These are phyloP conservation scores for Chaetomium sp. DNA, from an alignment of 2,329 filamentous ascomycete species.

Conservation along the genomic window DNA sequence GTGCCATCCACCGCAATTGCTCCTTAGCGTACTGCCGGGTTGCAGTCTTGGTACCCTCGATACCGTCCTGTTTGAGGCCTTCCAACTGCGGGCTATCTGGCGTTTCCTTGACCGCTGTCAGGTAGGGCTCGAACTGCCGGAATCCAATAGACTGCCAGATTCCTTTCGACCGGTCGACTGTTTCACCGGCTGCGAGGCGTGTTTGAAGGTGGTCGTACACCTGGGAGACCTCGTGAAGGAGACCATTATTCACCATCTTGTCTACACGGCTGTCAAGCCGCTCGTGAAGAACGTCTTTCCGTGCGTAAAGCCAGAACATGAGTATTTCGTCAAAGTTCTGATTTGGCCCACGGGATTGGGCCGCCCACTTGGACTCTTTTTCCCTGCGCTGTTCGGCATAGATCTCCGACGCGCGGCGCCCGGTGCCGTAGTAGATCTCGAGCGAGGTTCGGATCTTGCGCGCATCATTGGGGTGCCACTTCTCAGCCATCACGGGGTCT, in stretches of 20 bases:
- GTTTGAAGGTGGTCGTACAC: conserved; percentile 37
- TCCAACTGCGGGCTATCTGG: conserved; percentile 38
- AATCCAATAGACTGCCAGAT: conserved; percentile 98
- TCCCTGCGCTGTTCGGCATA: conserved; percentile 66
- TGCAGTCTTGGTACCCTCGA: conserved; percentile 73
- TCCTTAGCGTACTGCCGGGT: conserved; percentile 83
- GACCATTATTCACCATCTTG: conserved; percentile 63
- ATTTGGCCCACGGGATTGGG: conserved; percentile 12
- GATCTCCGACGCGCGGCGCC: conserved; percentile 73
- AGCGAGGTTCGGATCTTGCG: conserved; percentile 86
- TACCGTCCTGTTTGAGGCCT: conserved; percentile 48
- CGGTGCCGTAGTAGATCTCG: conserved; percentile 81
- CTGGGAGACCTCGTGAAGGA: conserved; percentile 43
- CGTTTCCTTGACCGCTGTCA: conserved; percentile 38
- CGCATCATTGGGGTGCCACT: conserved; percentile 90
- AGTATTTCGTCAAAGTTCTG: conserved; percentile 49
- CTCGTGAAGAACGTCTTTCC: conserved; percentile 58
- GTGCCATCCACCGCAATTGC: conserved; percentile 80
- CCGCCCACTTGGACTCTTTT: conserved; percentile 22
- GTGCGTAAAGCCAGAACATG: conserved; percentile 82
- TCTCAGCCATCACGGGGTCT: conserved; percentile 80
- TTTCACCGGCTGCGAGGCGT: conserved; percentile 37
- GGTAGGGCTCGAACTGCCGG: conserved; percentile 77
- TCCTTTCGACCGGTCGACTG: conserved; percentile 67
- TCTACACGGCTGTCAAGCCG: conserved; percentile 74